These are phyloP conservation scores for Trypanosoma conorhini DNA, from an alignment of 208 protist genomes.

Conservation along the genomic window DNA sequence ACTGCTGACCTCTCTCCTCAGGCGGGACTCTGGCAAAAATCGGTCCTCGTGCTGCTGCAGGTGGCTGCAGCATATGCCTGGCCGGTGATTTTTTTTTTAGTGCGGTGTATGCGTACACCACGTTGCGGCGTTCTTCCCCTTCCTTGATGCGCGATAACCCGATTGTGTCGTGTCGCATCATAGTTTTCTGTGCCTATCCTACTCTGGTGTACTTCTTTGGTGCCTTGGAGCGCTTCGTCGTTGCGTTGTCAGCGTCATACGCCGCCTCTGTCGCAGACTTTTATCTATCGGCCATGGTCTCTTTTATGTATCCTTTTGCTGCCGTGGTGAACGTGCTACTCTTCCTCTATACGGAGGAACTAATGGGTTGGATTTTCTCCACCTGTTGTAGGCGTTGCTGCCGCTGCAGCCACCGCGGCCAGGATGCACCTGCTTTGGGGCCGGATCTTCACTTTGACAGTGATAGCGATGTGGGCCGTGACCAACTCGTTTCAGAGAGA, in stretches of 20 bases:
- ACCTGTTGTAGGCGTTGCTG: constrained; percentile 1
- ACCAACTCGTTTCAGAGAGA: background rate
- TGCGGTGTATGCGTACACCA: constrained; percentile 13
- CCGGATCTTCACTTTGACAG: background rate
- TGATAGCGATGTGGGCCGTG: background rate
- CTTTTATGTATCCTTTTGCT: constrained; percentile 23
- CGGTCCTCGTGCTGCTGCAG: constrained; percentile 8
- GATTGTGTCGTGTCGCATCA: constrained; percentile 21
- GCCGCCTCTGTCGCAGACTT: background rate
- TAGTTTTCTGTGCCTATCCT: constrained; percentile 16
- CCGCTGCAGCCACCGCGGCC: background rate
- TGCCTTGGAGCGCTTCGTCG: constrained; percentile 12
- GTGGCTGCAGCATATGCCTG: constrained; percentile 8
- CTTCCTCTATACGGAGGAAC: constrained; percentile 19
- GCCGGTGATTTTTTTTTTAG: constrained; percentile 12
- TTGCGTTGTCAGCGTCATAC: background rate
- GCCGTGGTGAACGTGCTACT: constrained; percentile 15
- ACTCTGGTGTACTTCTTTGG: constrained; percentile 15
- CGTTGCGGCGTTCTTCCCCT: constrained; percentile 9
- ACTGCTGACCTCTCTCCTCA: background rate
- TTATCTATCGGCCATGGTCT: background rate
- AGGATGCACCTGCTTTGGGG: background rate
- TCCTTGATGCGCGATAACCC: constrained; percentile 14
- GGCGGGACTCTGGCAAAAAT: background rate
- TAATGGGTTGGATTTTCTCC: constrained; percentile 1